phyloP scores from a whole-genome alignment of 345 rosid species.

The Syzygium grande region DNA sequence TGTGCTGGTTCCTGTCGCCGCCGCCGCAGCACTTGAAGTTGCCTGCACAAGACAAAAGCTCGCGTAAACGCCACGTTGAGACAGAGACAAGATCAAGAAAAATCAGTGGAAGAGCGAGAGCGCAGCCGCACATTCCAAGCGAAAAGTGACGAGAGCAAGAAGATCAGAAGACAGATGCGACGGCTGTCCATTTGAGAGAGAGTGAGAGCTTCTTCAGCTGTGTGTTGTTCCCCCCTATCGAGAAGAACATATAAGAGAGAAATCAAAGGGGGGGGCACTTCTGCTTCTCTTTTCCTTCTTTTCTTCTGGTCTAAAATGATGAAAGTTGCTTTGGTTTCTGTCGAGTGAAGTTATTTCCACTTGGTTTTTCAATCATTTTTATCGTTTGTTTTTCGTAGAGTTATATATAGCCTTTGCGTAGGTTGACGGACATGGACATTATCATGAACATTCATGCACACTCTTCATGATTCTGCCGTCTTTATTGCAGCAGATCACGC shows the following conservation, averaged over 20 bases:
- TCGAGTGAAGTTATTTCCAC: neutral
- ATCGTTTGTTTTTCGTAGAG: neutral
- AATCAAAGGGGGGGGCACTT: neutral
- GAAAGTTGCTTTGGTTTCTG: neutral
- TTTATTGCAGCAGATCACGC: neutral
- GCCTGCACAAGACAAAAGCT: slow-evolving; percentile 6
- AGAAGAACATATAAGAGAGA: neutral
- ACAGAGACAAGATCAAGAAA: neutral
- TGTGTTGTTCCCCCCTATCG: neutral
- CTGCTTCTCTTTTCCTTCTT: neutral
- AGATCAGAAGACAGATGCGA: neutral
- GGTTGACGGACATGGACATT: neutral
- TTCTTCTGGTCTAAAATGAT: neutral
- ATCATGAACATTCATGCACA: neutral
- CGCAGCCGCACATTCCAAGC: neutral
- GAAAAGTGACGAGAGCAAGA: neutral
- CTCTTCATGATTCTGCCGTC: neutral
- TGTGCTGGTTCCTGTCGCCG: neutral
- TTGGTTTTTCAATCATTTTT: neutral
- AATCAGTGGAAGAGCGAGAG: too few species aligned
- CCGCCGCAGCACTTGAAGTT: neutral
- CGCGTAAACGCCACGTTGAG: neutral
- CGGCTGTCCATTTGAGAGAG: neutral
- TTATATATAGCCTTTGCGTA: neutral
- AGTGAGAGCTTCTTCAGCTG: neutral